Base-by-base conservation (phyloP, 352 stramenopile genomes). In the Globisporangium emineosum region DNA sequence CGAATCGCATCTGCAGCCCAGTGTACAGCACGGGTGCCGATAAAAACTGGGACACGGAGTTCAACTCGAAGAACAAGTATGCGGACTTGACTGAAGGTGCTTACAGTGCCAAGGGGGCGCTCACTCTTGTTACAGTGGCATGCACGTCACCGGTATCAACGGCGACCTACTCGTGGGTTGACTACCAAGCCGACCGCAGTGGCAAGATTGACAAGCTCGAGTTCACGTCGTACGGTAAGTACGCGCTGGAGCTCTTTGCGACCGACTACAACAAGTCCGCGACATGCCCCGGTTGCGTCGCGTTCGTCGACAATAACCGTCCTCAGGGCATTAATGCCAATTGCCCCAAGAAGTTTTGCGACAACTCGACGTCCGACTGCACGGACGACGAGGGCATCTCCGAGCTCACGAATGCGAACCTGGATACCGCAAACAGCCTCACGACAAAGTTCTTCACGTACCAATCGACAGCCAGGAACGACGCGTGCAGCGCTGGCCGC, bases 291-390 rank as follows among this genome's bases (percentile, higher is more conserved):
- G 82, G 78, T 3, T 91, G 82, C 43, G 52, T 91, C 3, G 67
- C 75, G 0, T 73, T 91, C 21, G 67, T 86, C 2, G 82, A 91
- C 57, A 64, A 78, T 1, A 76, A 76, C 59, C 79, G 79, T 32
- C 82, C 82, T 1, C 62, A 57, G 29, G 57, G 59, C 40, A 2
- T 37, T 10, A 10, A 57, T 3, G 78, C 73, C 0, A 27, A 27
- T 19, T 90, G 81, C 21, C 79, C 79, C 0, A 56, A 49, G 10
- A 71, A 55, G 10, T 85, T 86, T 56, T 84, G 71, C 47, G 80
- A 88, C 43, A 45, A 40, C 21, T 33, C 47, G n/a, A 45, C 37
- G 47, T 50, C 33, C 5, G 49, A 58, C 2, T 62, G 65, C 45
- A 57, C 29, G 0, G 57, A 52, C 23, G 21, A 42, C 15, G 66